Percentiles rank a stretch among this genome's conserved stretches.
Conservation (phyloP, 2,329 filamentous ascomycete species). For the Macrophomina pseudophaseolina region DNA sequence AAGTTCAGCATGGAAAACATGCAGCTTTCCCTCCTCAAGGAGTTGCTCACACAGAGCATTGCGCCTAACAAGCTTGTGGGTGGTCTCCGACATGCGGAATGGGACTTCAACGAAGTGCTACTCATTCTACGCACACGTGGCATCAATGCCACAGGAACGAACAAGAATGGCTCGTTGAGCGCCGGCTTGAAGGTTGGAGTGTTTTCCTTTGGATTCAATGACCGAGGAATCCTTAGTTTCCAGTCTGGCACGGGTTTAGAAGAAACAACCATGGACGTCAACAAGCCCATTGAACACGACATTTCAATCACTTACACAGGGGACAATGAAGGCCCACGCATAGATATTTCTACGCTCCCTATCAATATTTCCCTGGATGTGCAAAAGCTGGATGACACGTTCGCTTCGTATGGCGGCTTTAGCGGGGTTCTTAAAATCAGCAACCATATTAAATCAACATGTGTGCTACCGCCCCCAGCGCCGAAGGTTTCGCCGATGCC, state of each 20-base stretch:
- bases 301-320: constrained; percentile 37
- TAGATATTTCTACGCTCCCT: constrained; percentile 64
- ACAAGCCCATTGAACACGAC: constrained; percentile 37
- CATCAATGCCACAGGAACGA: not conserved
- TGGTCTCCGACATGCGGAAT: constrained; percentile 7
- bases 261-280: constrained; percentile 46
- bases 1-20: constrained; percentile 37
- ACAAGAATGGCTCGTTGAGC: not conserved
- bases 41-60: constrained; percentile 4
- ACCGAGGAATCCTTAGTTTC: constrained; percentile 59
- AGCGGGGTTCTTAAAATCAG: constrained; percentile 90
- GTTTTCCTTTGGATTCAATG: constrained; percentile 54
- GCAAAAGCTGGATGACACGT: constrained; percentile 80
- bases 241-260: constrained; percentile 53
- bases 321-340: constrained; percentile 32
- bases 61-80: not conserved
- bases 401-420: constrained; percentile 87
- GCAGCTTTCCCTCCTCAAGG: constrained; percentile 31
- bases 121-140: not conserved
- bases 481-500: constrained; percentile 36
- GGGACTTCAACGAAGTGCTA: constrained; percentile 6
- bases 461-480: constrained; percentile 53
- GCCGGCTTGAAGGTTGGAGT: constrained; percentile 33
- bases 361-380: constrained; percentile 78
- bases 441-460: constrained; percentile 77